Conservation (phyloP, 2,329 filamentous ascomycete genomes). For the Fusarium chuoi region DNA sequence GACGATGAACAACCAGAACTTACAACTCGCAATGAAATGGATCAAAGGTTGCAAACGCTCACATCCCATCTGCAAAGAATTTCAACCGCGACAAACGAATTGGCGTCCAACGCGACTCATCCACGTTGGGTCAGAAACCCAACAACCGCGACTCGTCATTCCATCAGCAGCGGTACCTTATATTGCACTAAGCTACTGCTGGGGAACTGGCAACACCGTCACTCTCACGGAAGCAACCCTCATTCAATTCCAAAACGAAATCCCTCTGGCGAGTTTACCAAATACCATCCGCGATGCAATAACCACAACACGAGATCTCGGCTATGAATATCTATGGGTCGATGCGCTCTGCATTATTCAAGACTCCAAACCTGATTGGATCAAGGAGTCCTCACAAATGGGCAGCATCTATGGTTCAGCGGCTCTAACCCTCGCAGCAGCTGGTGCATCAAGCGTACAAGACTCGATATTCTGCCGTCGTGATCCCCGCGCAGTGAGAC, state of each 20-base stretch:
- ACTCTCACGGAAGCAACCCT: neutral
- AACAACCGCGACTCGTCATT: neutral
- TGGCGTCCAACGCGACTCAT: constrained; percentile 7
- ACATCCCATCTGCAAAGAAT: neutral
- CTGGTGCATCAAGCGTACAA: neutral
- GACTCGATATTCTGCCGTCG: neutral
- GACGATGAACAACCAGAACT: neutral
- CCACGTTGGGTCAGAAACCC: neutral
- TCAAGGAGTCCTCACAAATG: neutral
- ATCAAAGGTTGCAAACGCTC: neutral
- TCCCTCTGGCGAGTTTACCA: neutral
- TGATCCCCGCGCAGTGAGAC: neutral
- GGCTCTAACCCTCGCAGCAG: neutral
- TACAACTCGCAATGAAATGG: neutral
- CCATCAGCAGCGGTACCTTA: rapidly evolving
- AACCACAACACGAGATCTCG: neutral
- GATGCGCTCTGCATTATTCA: constrained; percentile 5
- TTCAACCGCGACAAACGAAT: neutral
- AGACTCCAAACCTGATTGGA: neutral
- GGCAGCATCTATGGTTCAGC: neutral
- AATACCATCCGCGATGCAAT: neutral
- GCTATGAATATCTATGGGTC: constrained; percentile 1
- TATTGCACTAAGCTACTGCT: neutral
- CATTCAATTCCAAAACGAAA: neutral
- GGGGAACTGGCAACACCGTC: neutral